A percentile compares a stretch with the other conserved stretches of the same genome.
Conservation (phyloP, 2,329 filamentous ascomycete genomes). For the Trichoderma sp. region DNA sequence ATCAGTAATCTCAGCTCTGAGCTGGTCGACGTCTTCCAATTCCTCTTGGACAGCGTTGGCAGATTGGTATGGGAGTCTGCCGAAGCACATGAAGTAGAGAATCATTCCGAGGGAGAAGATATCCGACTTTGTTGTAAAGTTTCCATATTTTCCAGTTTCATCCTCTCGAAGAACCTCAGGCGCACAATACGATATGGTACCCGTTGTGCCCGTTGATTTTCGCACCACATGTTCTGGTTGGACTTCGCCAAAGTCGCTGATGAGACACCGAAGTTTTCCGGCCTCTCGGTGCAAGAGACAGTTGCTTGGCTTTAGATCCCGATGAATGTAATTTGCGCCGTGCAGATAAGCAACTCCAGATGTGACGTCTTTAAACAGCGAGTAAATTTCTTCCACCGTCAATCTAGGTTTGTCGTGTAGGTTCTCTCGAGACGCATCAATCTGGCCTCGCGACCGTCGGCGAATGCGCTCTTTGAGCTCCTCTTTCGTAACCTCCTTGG, state of each 20-base stretch:
- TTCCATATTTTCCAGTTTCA: conserved; percentile 70
- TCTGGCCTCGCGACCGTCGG: conserved; percentile 73
- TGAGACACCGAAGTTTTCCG: conserved; percentile 71
- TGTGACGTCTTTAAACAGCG: conserved; percentile 92
- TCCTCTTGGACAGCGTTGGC: conserved; percentile 87
- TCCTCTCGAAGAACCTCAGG: conserved; percentile 81
- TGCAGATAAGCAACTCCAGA: conserved; percentile 89
- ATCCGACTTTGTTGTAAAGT: conserved; percentile 96
- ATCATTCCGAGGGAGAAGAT: conserved; percentile 99
- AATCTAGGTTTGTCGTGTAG: conserved; percentile 42
- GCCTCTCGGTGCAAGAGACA: conserved; percentile 81
- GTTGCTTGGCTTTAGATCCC: conserved; percentile 94
- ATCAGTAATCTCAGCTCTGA: conserved; percentile 78
- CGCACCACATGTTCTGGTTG: conserved; percentile 77
- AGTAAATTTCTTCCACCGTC: conserved; percentile 90
- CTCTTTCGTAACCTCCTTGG: conserved; percentile 68
- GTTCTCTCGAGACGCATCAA: conserved; percentile 58
- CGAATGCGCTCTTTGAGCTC: conserved; percentile 85
- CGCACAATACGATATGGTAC: conserved; percentile 96
- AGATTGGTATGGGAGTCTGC: conserved; percentile 76
- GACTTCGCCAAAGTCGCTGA: conserved; percentile 97
- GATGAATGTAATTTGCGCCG: conserved; percentile 87
- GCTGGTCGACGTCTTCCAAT: conserved; percentile 80
- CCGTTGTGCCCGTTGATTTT: conserved; percentile 89
- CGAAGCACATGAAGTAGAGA: conserved; percentile 96